Evolutionary conservation across 768 basidiomycete genomes (phyloP), one percentile per base, ranked within the genome.

Genomic region (Mycena olivaceomarginata): DNA sequence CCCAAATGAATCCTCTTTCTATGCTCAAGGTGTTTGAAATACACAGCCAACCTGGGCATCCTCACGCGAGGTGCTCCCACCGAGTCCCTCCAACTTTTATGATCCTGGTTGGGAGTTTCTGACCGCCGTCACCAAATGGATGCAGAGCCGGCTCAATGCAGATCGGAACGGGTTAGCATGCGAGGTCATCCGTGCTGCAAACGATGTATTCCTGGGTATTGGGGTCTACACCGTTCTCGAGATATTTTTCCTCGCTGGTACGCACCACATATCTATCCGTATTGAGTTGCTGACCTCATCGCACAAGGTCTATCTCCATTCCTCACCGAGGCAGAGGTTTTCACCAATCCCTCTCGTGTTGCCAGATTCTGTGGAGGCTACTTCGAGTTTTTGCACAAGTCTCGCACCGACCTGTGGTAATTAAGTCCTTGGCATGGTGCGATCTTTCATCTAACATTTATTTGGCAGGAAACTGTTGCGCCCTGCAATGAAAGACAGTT

Each of bases 191-290:
- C 41, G 63, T 5, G 63, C 18, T 43, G 63, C 63, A 13, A 64
- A 45, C 12, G n/a, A n/a, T 0, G 63, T 64, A 3, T 64, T 64
- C 11, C 63, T 64, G 8, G 41, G 63, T 6, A 64, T 64, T 13
- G 41, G 63, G 4, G 41, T 43, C 7, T 64, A 64, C n/a, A 64
- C 63, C 0, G 63, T 64, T 10, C 8, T 64, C 18, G 63, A 64
- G 18, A 64, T 64, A 8, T 45, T 64, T n/a, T 64, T 64, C 41
- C 63, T 64, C 18, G 63, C 41, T 8, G 59, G 59, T 60, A 15
- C 43, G 4, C 13, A 13, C 11, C 43, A 39, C 12, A 37, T 31
- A 37, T 7, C 15, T 2, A 10, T 13, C 43, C 13, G 1, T 45
- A 5, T 45, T 11, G 43, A 45, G 43, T 45, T 13, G 13, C 13